These are phyloP conservation scores for Fusarium cyanostomum DNA, from an alignment of 2,329 filamentous ascomycete genomes.

Conservation along the genomic window DNA sequence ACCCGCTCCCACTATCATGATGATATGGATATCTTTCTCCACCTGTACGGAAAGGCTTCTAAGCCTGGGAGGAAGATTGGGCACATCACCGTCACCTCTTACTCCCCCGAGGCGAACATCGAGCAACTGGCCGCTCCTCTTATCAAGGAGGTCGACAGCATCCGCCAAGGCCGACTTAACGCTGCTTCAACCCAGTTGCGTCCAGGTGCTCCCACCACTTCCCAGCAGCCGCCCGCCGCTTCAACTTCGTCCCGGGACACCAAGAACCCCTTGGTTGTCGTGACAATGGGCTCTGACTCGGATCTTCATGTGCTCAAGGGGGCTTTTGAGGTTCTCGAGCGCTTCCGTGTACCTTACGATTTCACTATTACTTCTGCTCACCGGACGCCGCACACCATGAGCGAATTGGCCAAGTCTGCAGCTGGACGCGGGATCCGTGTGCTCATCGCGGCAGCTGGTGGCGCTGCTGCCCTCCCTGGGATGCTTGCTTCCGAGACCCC, in stretches of 20 bases:
- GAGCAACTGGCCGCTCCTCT: conserved; percentile 70
- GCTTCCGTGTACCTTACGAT: conserved; percentile 77
- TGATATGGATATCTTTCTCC: conserved; percentile 67
- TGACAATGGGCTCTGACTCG: conserved; percentile 87
- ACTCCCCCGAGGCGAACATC: conserved; percentile 72
- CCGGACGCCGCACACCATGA: conserved; percentile 77
- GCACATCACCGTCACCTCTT: conserved; percentile 84
- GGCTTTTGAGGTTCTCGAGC: conserved; percentile 71
- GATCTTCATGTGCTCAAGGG: conserved; percentile 75
- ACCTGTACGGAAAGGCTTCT: conserved; percentile 92
- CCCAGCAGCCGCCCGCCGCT: conserved; percentile 13
- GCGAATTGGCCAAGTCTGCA: conserved; percentile 70
- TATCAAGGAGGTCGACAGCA: conserved; percentile 69
- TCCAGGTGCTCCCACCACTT: conserved; percentile 39
- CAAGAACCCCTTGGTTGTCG: conserved; percentile 69
- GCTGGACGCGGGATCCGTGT: conserved; percentile 73
- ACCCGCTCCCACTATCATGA: conserved; percentile 55
- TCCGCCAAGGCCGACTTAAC: conserved; percentile 64
- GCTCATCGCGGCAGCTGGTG: conserved; percentile 79
- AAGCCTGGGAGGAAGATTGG: conserved; percentile 94
- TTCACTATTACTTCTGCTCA: conserved; percentile 83
- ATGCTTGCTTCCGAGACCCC: conserved; percentile 77
- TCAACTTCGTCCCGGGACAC: conserved; percentile 37
- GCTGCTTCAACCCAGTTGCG: conserved; percentile 52
- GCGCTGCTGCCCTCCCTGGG: conserved; percentile 78